These are phyloP conservation scores for Thozetella sp. DNA, from an alignment of 495 filamentous ascomycete genomes.

Conservation along the genomic window DNA sequence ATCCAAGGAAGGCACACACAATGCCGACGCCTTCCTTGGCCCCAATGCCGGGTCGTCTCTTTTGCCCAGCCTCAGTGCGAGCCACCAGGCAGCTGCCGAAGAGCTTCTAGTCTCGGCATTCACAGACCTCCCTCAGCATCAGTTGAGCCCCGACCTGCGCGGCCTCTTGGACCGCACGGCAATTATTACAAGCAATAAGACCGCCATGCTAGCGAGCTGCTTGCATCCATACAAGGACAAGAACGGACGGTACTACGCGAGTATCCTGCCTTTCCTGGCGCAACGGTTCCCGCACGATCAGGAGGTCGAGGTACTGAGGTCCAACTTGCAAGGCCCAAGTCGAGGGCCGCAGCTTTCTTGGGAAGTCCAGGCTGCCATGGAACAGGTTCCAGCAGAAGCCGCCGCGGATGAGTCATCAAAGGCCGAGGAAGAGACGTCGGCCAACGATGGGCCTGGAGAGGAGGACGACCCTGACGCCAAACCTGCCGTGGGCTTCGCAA, in stretches of 20 bases:
- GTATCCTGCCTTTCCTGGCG: conserved; percentile 77
- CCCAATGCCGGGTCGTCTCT: neutral
- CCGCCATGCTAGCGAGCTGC: conserved; percentile 76
- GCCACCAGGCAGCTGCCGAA: conserved; percentile 46
- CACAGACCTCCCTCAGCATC: conserved; percentile 58
- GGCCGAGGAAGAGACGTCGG: too few relatives aligned
- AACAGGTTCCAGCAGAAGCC: neutral
- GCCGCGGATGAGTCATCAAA: neutral
- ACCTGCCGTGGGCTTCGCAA: neutral
- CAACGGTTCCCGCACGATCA: conserved; percentile 58
- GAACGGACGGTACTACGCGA: conserved; percentile 59
- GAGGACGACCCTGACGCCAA: neutral
- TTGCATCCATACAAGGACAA: conserved; percentile 69
- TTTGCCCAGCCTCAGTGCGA: neutral
- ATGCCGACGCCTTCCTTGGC: conserved; percentile 42
- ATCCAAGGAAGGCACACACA: conserved; percentile 29
- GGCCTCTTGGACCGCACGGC: conserved; percentile 77
- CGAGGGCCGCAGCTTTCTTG: conserved; percentile 27
- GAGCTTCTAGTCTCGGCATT: conserved; percentile 64
- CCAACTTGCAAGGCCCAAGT: conserved; percentile 42
- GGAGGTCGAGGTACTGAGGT: conserved; percentile 67
- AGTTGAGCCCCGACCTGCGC: conserved; percentile 64
- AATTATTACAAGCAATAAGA: conserved; percentile 64
- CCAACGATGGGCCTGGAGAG: neutral
- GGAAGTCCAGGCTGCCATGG: conserved; percentile 55